These are phyloP conservation scores for Corchorus olitorius DNA, from an alignment of 345 rosid genomes.

Conservation along the genomic window DNA sequence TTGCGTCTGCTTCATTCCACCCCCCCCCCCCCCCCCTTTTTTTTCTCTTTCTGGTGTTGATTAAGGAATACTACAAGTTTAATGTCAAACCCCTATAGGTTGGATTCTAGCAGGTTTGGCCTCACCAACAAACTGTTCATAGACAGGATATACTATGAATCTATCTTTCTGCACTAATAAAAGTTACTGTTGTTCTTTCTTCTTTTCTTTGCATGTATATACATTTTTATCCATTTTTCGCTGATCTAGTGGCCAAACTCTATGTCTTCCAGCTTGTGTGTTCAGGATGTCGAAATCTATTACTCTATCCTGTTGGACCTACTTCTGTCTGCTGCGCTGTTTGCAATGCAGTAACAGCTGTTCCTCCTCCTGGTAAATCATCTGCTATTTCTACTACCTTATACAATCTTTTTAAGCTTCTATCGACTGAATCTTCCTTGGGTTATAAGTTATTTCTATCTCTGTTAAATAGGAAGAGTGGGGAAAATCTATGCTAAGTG, in stretches of 20 bases:
- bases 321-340: slow-evolving; percentile 96
- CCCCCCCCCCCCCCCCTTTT: too few relatives aligned
- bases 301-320: slow-evolving; percentile 92
- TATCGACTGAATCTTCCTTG: not conserved
- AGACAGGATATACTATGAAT: not conserved
- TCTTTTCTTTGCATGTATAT: not conserved
- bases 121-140: slow-evolving; percentile 6
- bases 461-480: not conserved
- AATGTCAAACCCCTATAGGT: not conserved
- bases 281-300: slow-evolving; percentile 92
- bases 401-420: too few relatives aligned
- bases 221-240: too few relatives aligned
- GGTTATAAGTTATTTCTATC: not conserved
- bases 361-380: slow-evolving; percentile 83
- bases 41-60: too few relatives aligned
- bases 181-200: slow-evolving; percentile 11
- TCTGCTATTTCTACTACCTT: too few relatives aligned
- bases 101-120: not conserved
- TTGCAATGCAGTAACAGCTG: slow-evolving; percentile 95
- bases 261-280: slow-evolving; percentile 75
- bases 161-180: not conserved
- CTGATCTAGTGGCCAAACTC: slow-evolving; percentile 14
- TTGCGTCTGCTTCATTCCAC: too few relatives aligned
- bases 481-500: not conserved
- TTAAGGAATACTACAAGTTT: not conserved